Evolutionary conservation across 2,329 filamentous ascomycete genomes (phyloP).

Genomic region (Hypoxylon sp.): DNA sequence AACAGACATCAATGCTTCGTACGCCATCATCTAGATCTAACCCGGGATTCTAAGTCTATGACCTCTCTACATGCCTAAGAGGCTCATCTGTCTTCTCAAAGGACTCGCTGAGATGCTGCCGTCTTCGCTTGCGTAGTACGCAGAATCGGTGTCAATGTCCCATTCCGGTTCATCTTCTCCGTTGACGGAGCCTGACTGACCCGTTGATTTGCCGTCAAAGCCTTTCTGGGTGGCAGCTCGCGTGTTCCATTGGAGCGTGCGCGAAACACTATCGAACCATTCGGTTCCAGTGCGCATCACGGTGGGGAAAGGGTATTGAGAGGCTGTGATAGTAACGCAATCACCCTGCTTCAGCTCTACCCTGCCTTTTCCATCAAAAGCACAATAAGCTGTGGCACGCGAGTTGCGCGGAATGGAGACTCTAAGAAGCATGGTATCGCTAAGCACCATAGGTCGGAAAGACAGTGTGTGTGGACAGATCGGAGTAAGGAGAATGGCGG

Average conservation of each 20-base stretch:
- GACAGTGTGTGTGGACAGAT: constrained; percentile 98
- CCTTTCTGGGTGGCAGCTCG: constrained; percentile 92
- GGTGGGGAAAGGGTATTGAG: constrained; percentile 96
- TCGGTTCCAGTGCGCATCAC: constrained; percentile 90
- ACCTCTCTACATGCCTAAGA: constrained; percentile 69
- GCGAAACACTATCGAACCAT: constrained; percentile 96
- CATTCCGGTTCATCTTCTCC: constrained; percentile 75
- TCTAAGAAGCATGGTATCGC: constrained; percentile 91
- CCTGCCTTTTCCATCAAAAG: constrained; percentile 96
- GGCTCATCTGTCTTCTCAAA: constrained; percentile 78
- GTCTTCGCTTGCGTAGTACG: constrained; percentile 78
- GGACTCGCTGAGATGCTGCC: constrained; percentile 76
- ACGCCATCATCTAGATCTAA: constrained; percentile 33
- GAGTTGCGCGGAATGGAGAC: constrained; percentile 87
- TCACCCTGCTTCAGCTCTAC: constrained; percentile 94
- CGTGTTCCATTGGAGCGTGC: constrained; percentile 95
- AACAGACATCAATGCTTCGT: constrained; percentile 16
- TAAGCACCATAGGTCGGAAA: constrained; percentile 97
- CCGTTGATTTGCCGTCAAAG: constrained; percentile 69
- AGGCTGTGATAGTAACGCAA: constrained; percentile 95
- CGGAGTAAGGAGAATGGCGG: constrained; percentile 93
- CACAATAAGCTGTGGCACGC: constrained; percentile 93
- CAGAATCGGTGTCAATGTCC: constrained; percentile 94
- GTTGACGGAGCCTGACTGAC: constrained; percentile 64
- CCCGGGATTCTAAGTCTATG: constrained; percentile 35